Evolutionary conservation across 2,329 filamentous ascomycete genomes (phyloP), one percentile per base, ranked within the genome.

Genomic region (Berkeleyomyces basicola): DNA sequence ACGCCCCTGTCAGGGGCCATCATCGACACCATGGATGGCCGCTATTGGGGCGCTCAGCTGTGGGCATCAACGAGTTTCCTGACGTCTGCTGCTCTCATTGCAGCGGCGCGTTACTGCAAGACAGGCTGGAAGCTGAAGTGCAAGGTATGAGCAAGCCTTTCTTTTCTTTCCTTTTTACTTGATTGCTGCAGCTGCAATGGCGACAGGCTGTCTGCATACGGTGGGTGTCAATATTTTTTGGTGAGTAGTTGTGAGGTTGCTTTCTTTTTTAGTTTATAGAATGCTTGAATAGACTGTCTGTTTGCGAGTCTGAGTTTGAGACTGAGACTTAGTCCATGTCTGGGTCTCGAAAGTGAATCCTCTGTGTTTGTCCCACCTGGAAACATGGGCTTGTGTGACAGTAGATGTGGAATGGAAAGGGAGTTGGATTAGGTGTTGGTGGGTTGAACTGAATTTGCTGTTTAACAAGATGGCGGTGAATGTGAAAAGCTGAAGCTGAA

Each of bases 1-100:
- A 74, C 75, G 23, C 75, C 76, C 3, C 74, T 72, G 1, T 75
- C 74, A 0, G 76, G 76, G 3, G 74, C 74, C 11, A 76, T 78
- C 64, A 75, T 78, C 58, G 75, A 77, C 61, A 66, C 64, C 59
- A 71, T 71, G 7, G 69, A 70, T 1, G 76, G 76, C 0, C 65
- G 68, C 11, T 78, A 75, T 65, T 62, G 74, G 11, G 74, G 73
- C 67, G 76, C 77, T 1, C 77, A 79, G 68, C 66, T 78, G 44
- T 79, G 77, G 77, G 76, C 72, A 1, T 77, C 76, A 1, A 68
- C 68, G 6, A 73, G 77, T 7, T 72, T 76, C 63, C 65, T 74
- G 39, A 62, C 69, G 39, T 73, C 70, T 11, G 69, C 72, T 4
- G 37, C 70, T 14, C 67, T 70, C 44, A 65, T 76, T 31, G 64